Base-by-base conservation (phyloP, 1,284 basidiomycete species). In the Cutaneotrichosporon cavernicola region DNA sequence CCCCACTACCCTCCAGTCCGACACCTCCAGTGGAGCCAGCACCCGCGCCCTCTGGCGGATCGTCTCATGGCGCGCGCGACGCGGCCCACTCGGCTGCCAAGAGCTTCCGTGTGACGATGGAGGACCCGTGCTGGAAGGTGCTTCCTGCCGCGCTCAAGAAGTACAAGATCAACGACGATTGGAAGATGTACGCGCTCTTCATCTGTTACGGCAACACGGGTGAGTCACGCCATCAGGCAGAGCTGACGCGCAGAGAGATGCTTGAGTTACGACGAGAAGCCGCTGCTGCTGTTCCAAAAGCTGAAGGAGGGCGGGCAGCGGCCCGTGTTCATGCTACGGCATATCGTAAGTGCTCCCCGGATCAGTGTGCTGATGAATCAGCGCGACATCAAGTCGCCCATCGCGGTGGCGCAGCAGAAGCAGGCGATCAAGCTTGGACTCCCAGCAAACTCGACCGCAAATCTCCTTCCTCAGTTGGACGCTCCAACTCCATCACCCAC, bases 351-450 rank as follows among this genome's bases (percentile, higher is more conserved):
- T 52, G 46, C 95, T 95, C 68, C 94, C 97, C 0, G 93, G 97
- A 9, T 98, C 99, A 80, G 97, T 97, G 97, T 97, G 93, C 87
- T 99, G 49, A 90, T 97, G 64, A 94, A 98, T 73, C 96, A 99
- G 77, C 72, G 76, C 60, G 97, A 99, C 74, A 97, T 99, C 69
- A 90, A 93, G 60, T 97, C 92, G 18, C 97, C 97, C 0, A 97
- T 97, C 65, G 91, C 89, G 1, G 91, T 97, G 36, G 95, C 94
- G 9, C 90, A 93, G 72, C 90, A 94, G 79, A 97, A 97, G 79
- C 92, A 96, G 73, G 91, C 91, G 4, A 63, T 71, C 52, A 80
- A 78, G 65, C 70, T 77, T 2, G 74, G 74, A 14, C 66, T 78
- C 32, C 72, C 76, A 21, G 56, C 70, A 34, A 71, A 69, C 43